phyloP scores from a whole-genome alignment of 176 grass and related monocot species.

The Zea luxurians region DNA sequence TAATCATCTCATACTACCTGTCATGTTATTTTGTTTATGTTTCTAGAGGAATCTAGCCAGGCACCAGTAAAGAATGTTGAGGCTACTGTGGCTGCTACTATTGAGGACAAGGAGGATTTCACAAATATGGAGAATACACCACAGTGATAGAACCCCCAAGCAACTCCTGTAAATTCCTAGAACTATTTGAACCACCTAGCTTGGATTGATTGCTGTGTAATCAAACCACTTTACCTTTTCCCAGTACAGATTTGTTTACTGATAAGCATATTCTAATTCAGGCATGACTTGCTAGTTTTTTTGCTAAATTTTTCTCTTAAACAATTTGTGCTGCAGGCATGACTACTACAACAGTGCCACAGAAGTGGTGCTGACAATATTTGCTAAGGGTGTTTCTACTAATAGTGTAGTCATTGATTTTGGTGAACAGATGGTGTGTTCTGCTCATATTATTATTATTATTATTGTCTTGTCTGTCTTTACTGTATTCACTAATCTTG shows the following conservation, averaged over 20 bases:
- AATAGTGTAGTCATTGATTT: conserved; percentile 63
- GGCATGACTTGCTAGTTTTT: neutral
- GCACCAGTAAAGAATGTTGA: conserved; percentile 37
- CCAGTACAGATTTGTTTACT: neutral
- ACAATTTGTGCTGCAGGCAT: conserved; percentile 51
- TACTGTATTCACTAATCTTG: conserved; percentile 19
- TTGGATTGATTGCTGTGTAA: neutral
- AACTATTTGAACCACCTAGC: neutral
- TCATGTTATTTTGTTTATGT: conserved; percentile 25
- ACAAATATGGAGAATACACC: conserved; percentile 35
- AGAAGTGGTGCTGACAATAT: conserved; percentile 69
- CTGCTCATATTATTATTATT: conserved; percentile 16
- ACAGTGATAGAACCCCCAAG: conserved; percentile 49
- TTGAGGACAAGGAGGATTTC: conserved; percentile 35
- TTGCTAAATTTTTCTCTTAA: conserved; percentile 27
- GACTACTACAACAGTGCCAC: conserved; percentile 68
- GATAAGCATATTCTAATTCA: neutral
- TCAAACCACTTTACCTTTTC: neutral
- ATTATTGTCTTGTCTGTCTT: conserved; percentile 3
- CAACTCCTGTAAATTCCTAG: neutral
- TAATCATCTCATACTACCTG: neutral
- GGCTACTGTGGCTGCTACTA: conserved; percentile 32
- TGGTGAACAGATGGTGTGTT: conserved; percentile 82
- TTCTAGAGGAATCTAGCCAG: conserved; percentile 54
- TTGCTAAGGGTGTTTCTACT: conserved; percentile 61